phyloP scores from a whole-genome alignment of 768 basidiomycete genomes.

The Daedaleopsis sinensis region DNA sequence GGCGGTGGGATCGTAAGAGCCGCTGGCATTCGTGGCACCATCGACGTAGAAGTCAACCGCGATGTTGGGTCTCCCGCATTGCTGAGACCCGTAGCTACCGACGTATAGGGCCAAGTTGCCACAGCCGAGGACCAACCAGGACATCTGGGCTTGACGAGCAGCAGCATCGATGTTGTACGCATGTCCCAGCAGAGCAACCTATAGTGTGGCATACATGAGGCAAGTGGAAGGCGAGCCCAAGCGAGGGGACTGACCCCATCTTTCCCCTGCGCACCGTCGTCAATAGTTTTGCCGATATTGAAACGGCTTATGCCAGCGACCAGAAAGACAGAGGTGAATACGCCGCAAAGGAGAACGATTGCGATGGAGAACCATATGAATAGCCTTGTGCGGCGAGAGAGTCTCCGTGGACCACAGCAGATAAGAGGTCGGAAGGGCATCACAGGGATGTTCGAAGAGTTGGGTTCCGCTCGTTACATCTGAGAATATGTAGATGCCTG shows the following conservation, averaged over 20 bases:
- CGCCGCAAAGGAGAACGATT: background rate
- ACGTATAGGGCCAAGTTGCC: constrained; percentile 9
- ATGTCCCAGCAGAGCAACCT: constrained; percentile 25
- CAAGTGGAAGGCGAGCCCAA: background rate
- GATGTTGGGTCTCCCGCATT: constrained; percentile 12
- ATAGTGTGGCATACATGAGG: background rate
- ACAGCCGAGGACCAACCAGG: constrained; percentile 25
- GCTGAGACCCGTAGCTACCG: background rate
- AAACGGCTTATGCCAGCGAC: background rate
- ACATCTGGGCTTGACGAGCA: constrained; percentile 17
- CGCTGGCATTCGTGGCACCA: constrained; percentile 10
- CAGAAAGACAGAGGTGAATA: background rate
- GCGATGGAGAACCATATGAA: constrained; percentile 1
- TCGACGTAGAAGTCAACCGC: constrained; percentile 23
- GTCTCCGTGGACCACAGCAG: background rate
- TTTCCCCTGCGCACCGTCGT: background rate
- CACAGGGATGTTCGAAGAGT: too few relatives aligned
- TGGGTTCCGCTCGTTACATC: too few relatives aligned
- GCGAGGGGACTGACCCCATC: constrained; percentile 2
- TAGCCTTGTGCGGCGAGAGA: constrained; percentile 1
- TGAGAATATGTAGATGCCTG: too few relatives aligned
- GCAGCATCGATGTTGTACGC: constrained; percentile 23
- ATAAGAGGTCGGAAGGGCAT: too few relatives aligned
- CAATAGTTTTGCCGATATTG: background rate
- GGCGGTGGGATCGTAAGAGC: constrained; percentile 17